Evolutionary conservation across 495 filamentous ascomycete genomes (phyloP).

Genomic region (Elasticomyces elasticus): DNA sequence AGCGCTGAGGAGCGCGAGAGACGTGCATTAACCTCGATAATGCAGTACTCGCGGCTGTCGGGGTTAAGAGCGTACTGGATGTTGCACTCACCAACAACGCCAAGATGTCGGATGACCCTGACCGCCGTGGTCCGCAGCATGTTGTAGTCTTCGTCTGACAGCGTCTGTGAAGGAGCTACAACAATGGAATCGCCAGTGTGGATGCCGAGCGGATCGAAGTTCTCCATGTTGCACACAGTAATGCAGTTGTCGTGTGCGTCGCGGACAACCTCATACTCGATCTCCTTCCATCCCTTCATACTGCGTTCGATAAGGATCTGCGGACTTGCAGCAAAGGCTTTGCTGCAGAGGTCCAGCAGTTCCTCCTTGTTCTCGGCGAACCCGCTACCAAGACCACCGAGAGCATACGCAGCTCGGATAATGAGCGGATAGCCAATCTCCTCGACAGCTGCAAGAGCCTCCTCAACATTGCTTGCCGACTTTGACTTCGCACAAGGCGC

Average conservation of each 20-base stretch:
- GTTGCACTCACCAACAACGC: constrained; percentile 96
- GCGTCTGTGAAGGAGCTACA: constrained; percentile 90
- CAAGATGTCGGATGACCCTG: constrained; percentile 94
- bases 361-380: constrained; percentile 92
- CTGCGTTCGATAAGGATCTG: constrained; percentile 98
- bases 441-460: constrained; percentile 76
- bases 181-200: constrained; percentile 98
- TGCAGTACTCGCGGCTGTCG: constrained; percentile 93
- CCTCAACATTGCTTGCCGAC: constrained; percentile 80
- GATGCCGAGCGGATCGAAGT: constrained; percentile 96
- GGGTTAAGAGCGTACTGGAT: constrained; percentile 97
- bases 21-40: constrained; percentile 98
- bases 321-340: constrained; percentile 82
- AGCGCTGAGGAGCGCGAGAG: constrained; percentile 88
- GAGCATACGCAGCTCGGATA: constrained; percentile 88
- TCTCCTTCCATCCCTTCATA: constrained; percentile 98
- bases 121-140: constrained; percentile 98
- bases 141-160: constrained; percentile 97
- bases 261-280: constrained; percentile 96
- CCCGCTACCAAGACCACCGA: constrained; percentile 92
- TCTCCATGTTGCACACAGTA: constrained; percentile 99
- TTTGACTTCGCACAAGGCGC: constrained; percentile 95
- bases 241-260: constrained; percentile 97
- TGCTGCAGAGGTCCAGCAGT: constrained; percentile 79
- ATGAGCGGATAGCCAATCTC: constrained; percentile 93